Conservation (phyloP, 2,329 filamentous ascomycete species). For the Diplodia seriata region DNA sequence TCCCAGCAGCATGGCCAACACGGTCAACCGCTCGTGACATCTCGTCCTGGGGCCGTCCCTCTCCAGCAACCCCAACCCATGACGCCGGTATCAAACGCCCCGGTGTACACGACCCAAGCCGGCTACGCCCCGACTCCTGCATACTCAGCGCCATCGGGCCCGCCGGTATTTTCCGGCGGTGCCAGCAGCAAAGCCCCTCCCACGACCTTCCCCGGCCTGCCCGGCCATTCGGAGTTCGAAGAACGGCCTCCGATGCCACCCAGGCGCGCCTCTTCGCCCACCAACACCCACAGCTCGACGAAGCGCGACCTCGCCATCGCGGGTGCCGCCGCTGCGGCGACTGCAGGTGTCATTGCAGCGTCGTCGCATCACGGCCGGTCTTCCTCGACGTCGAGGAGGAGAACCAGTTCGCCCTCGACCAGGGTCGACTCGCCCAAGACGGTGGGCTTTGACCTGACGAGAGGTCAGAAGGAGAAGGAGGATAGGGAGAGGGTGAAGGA, state of each 20-base stretch:
- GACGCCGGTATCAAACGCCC: slow-evolving; percentile 70
- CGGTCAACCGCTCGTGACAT: slow-evolving; percentile 43
- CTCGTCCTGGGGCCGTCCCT: slow-evolving; percentile 61
- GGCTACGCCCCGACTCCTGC: slow-evolving; percentile 43
- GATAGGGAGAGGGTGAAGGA: slow-evolving; percentile 47
- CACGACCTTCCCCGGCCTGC: background rate
- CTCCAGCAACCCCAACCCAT: slow-evolving; percentile 88
- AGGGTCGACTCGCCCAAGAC: slow-evolving; percentile 48
- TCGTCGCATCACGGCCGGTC: slow-evolving; percentile 5
- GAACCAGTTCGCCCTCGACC: slow-evolving; percentile 18
- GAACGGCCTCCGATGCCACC: slow-evolving; percentile 40
- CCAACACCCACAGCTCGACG: slow-evolving; percentile 44
- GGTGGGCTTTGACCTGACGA: slow-evolving; percentile 65
- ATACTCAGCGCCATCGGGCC: slow-evolving; percentile 51
- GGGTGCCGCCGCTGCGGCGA: slow-evolving; percentile 52
- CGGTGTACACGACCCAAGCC: slow-evolving; percentile 63
- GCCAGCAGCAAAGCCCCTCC: slow-evolving; percentile 35
- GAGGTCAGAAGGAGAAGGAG: slow-evolving; percentile 62
- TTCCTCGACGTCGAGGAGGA: slow-evolving; percentile 18
- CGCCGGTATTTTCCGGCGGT: slow-evolving; percentile 49
- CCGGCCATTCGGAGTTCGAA: slow-evolving; percentile 16
- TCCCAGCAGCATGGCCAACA: slow-evolving; percentile 47
- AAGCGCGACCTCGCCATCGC: slow-evolving; percentile 54
- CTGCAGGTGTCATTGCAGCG: slow-evolving; percentile 45
- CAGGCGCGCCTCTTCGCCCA: slow-evolving; percentile 56